Base-by-base conservation (phyloP, 2,329 filamentous ascomycete species). In the Bimuria novae-zelandiae region DNA sequence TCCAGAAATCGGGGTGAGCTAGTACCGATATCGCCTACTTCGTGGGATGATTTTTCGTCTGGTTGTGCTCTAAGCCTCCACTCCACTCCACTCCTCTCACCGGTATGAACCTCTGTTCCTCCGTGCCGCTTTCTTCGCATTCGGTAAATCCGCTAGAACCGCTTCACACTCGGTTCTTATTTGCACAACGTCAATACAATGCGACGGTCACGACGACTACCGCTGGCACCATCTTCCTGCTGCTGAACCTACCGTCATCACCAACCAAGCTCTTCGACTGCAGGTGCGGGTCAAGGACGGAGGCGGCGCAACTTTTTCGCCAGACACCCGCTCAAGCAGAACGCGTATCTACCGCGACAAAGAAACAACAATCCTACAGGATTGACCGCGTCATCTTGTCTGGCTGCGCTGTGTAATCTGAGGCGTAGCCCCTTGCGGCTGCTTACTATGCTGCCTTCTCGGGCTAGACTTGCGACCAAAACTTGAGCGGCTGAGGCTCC, bases 401-500 rank as follows among this genome's bases (percentile, higher is more conserved):
- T 10, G 32, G 32, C 27, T n/a, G n/a, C n/a, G n/a, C n/a, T n/a
- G n/a, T n/a, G 17, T 2, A 11, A 27, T 21, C 8, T 14, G 43
- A 17, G 43, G 43, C 43, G 36, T 46, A 37, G 43, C 43, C 32
- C 21, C 8, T n/a, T 19, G 19, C 8, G 43, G 43, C 43, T 46
- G 43, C 43, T 46, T 46, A 46, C 43, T 22, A 6, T 25, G 16
- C 7, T 37, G 10, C 43, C 43, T 36, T 36, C 21, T 36, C 21
- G 30, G 43, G 43, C 22, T 46, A 46, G 43, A 27, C 22, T 46
- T 46, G 43, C 43, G 43, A 46, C n/a, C 21, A 12, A 27, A 11
- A 19, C 14, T 6, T 27, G 14, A 19, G 40, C 27, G 43, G 30
- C 43, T 46, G 43, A 29, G 32, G 32, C 21, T 14, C n/a, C 21